Percentiles rank a stretch among this genome's conserved stretches.
Conservation (phyloP, 345 rosid species). For the Erysimum cheiranthoides region DNA sequence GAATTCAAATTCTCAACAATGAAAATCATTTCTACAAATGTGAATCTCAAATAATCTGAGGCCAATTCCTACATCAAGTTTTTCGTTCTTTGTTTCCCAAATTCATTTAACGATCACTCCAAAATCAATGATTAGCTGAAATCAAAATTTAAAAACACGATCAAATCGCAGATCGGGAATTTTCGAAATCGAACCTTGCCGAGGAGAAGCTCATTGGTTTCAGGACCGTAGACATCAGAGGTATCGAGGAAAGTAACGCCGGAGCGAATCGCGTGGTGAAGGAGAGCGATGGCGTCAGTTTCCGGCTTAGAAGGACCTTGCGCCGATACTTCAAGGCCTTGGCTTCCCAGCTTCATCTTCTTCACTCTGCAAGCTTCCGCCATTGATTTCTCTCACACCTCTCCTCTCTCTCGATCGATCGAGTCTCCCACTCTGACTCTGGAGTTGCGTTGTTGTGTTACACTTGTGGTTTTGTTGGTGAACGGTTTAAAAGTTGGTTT, state of each 20-base stretch:
- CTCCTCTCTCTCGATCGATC: background rate
- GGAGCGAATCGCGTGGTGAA: slow-evolving; percentile 45
- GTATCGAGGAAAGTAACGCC: slow-evolving; percentile 56
- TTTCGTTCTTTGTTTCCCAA: background rate
- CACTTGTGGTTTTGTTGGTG: too few species aligned
- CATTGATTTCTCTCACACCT: background rate
- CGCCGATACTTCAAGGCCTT: slow-evolving; percentile 37
- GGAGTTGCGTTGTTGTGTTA: background rate
- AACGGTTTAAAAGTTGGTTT: slow-evolving; percentile 8
- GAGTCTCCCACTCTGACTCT: too few species aligned
- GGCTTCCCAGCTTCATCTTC: slow-evolving; percentile 27
- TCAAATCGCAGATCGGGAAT: background rate
- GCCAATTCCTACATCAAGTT: background rate
- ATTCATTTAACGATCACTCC: background rate
- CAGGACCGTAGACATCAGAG: slow-evolving; percentile 45
- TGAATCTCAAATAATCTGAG: background rate
- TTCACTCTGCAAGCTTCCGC: slow-evolving; percentile 3
- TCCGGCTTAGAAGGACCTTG: slow-evolving; percentile 36
- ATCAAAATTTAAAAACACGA: background rate
- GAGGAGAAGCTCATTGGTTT: slow-evolving; percentile 48
- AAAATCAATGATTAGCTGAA: background rate
- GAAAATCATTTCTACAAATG: background rate
- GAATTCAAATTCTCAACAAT: background rate
- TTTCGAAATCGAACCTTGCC: slow-evolving; percentile 41
- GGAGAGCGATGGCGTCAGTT: slow-evolving; percentile 28